These are phyloP conservation scores for Mycena amicta DNA, from an alignment of 768 basidiomycete species.

Conservation along the genomic window DNA sequence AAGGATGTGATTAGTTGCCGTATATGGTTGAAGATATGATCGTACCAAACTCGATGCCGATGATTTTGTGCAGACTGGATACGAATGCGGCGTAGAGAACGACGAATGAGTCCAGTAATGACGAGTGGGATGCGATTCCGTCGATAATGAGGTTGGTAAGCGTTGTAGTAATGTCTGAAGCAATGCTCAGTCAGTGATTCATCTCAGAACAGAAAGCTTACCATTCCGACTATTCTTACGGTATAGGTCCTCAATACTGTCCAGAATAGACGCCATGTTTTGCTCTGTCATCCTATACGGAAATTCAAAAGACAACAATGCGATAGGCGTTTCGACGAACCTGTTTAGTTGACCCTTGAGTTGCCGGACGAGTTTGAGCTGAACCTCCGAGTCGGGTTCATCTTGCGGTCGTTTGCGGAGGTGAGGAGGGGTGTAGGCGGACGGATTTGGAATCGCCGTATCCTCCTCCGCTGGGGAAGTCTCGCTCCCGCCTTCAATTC, in stretches of 20 bases:
- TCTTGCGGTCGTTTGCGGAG: conserved; percentile 48
- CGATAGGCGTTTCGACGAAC: conserved; percentile 38
- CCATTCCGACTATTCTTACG: conserved; percentile 78
- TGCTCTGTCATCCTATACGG: conserved; percentile 80
- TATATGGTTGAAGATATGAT: not conserved
- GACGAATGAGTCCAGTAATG: conserved; percentile 86
- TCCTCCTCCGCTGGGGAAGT: conserved; percentile 18
- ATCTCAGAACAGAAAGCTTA: conserved; percentile 35
- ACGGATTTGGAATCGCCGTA: conserved; percentile 4
- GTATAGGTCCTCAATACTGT: conserved; percentile 75
- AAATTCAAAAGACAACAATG: not conserved
- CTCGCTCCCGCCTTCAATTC: conserved; percentile 29
- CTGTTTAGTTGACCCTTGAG: conserved; percentile 88
- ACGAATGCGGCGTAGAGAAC: conserved; percentile 86
- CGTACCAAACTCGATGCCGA: conserved; percentile 89
- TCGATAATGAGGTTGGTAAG: conserved; percentile 76
- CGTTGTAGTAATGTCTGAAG: conserved; percentile 77
- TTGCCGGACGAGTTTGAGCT: conserved; percentile 67
- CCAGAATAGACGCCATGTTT: conserved; percentile 77
- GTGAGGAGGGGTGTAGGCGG: conserved; percentile 81
- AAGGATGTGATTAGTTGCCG: not conserved
- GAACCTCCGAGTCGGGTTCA: conserved; percentile 38
- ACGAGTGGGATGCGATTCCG: conserved; percentile 78
- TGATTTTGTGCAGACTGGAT: conserved; percentile 74
- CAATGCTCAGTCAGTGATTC: not conserved